Base-by-base conservation (phyloP, 2,329 filamentous ascomycete genomes). In the Fusarium sp. region DNA sequence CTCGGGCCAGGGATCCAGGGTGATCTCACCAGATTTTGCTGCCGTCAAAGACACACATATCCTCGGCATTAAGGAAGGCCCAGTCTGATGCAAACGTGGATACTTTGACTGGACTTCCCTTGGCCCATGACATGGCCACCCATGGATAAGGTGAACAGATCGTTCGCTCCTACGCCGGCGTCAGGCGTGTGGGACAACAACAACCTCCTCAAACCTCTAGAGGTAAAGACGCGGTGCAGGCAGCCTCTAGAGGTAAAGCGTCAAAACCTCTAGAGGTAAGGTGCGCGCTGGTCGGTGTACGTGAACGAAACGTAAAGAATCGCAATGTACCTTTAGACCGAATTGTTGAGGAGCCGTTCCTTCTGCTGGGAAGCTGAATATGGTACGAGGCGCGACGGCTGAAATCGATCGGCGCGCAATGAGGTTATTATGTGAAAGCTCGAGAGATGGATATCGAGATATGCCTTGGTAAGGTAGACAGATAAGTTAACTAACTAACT, bases 1-100 rank as follows among this genome's bases (percentile, higher is more conserved):
- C 57, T 61, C 53, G 58, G 59, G 42, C 49, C 66, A 70, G 64
- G 71, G 73, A 69, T 74, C 62, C 49, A 61, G 71, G 73, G 50
- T 67, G 27, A 65, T 53, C 52, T 56, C 40, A 44, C 44, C 46
- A 65, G 30, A 65, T 63, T 59, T 45, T 40, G 51, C 40, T 55
- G 53, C 49, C 46, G n/a, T 59, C 43, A 40, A 55, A 51, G 56
- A 60, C 61, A 49, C 29, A 63, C 30, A 69, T 70, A 76, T 75
- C 74, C 74, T 76, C 74, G 74, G 74, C 74, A 73, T 74, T 73
- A 63, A 63, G 70, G 70, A 74, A 73, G 57, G 57, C 58, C 66
- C 59, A 73, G 65, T 61, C 53, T 56, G 69, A 68, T 55, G 71
- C 54, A 66, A 75, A 74, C 73, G 74, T 75, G 74, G 74, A 76